These are phyloP conservation scores for Penicillium capsulatum DNA, from an alignment of 2,329 filamentous ascomycete species.

Conservation along the genomic window DNA sequence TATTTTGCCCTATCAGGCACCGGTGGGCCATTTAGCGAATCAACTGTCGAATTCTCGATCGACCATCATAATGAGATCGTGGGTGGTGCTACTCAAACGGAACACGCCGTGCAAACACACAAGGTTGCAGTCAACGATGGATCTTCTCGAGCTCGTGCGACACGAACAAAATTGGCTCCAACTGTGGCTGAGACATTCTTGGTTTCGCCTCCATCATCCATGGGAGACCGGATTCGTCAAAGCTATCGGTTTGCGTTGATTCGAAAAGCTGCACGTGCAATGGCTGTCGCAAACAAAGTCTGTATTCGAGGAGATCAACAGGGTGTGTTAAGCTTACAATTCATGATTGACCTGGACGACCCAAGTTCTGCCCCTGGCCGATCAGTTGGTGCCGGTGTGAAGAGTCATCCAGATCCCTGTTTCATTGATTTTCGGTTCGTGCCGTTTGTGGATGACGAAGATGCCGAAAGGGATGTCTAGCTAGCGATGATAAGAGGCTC, in stretches of 20 bases:
- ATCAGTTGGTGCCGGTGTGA: slow-evolving; percentile 21
- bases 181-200: slow-evolving; percentile 50
- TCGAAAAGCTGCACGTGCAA: slow-evolving; percentile 82
- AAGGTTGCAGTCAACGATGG: slow-evolving; percentile 38
- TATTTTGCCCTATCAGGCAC: slow-evolving; percentile 69
- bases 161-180: slow-evolving; percentile 37
- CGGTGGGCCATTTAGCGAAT: slow-evolving; percentile 56
- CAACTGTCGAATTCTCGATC: slow-evolving; percentile 57
- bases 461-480: slow-evolving; percentile 24
- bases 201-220: slow-evolving; percentile 55
- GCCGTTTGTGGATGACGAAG: slow-evolving; percentile 42
- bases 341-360: slow-evolving; percentile 85
- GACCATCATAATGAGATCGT: slow-evolving; percentile 34
- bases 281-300: slow-evolving; percentile 88
- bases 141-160: slow-evolving; percentile 31
- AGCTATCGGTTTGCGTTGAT: slow-evolving; percentile 84
- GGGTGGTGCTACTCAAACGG: slow-evolving; percentile 17
- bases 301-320: slow-evolving; percentile 83
- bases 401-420: slow-evolving; percentile 28
- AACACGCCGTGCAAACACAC: slow-evolving; percentile 22
- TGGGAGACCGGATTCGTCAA: slow-evolving; percentile 62
- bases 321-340: slow-evolving; percentile 89
- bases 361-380: slow-evolving; percentile 32
- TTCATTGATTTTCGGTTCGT: slow-evolving; percentile 49
- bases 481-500: background rate